A percentile compares a stretch with the other conserved stretches of the same genome.
These are phyloP conservation scores for Gnaphalium uliginosum DNA, from an alignment of 129 eudicot genomes.

Conservation along the genomic window DNA sequence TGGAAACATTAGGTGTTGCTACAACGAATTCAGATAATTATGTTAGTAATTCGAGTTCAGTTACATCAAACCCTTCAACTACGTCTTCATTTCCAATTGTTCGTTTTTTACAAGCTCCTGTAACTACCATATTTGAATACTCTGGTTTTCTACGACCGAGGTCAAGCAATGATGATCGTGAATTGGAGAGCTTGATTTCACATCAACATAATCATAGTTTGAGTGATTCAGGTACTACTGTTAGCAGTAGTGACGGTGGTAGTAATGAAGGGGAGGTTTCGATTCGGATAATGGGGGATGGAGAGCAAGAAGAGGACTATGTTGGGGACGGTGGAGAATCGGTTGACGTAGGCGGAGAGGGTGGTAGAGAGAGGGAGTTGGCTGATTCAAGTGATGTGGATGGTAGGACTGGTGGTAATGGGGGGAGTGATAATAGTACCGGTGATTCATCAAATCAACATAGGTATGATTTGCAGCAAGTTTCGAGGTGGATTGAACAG, in stretches of 20 bases:
- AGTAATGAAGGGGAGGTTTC: conserved; percentile 62
- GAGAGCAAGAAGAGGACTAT: conserved; percentile 38
- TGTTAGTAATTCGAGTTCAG: conserved; percentile 14
- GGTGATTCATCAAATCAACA: conserved; percentile 36
- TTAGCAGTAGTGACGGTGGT: conserved; percentile 8
- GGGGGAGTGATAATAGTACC: conserved; percentile 9
- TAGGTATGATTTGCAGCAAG: conserved; percentile 63
- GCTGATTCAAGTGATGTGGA: conserved; percentile 34
- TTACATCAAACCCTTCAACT: conserved; percentile 15
- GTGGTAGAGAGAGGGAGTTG: conserved; percentile 30
- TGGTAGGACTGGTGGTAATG: conserved; percentile 29
- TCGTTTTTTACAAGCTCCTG: conserved; percentile 61
- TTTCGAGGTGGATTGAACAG: conserved; percentile 71
- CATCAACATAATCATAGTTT: conserved; percentile 13
- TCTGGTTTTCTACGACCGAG: conserved; percentile 49
- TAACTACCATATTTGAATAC: conserved; percentile 57
- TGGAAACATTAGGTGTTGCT: conserved; percentile 34
- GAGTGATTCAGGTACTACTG: conserved; percentile 16
- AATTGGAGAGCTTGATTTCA: conserved; percentile 36
- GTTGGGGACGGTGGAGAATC: conserved; percentile 31
- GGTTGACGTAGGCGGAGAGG: conserved; percentile 11
- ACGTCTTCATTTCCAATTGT: conserved; percentile 34
- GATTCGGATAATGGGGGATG: conserved; percentile 59
- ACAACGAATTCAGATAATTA: conserved; percentile 31
- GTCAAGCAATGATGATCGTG: conserved; percentile 34